These are phyloP conservation scores for Novymonas esmeraldas DNA, from an alignment of 208 protist species.

Conservation along the genomic window DNA sequence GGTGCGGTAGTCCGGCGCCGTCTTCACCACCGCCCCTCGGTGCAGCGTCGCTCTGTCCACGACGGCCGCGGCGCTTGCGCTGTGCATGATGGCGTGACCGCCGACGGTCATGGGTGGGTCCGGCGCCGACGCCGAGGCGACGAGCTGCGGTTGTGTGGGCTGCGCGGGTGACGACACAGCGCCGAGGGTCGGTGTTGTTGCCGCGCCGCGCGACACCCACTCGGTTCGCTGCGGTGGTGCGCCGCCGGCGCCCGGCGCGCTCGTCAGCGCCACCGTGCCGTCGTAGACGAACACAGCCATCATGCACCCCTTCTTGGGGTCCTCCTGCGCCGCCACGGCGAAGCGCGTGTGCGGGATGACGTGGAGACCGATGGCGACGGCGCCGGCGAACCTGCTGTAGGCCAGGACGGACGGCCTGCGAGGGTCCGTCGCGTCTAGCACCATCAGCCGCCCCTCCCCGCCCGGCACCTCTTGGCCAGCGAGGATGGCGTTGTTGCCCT, in stretches of 20 bases:
- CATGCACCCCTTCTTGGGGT: constrained; percentile 40
- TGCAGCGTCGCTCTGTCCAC: constrained; percentile 26
- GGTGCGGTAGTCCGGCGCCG: constrained; percentile 17
- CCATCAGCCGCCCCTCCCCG: constrained; percentile 55
- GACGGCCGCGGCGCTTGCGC: not conserved
- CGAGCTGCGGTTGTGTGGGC: constrained; percentile 1
- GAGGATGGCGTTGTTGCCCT: constrained; percentile 73
- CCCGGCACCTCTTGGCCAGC: constrained; percentile 44
- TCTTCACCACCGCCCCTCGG: constrained; percentile 31
- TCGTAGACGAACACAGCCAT: constrained; percentile 83
- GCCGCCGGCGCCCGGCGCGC: not conserved
- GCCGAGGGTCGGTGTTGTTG: constrained; percentile 2
- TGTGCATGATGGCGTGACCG: not conserved
- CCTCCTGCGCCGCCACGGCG: constrained; percentile 62
- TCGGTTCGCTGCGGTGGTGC: constrained; percentile 48
- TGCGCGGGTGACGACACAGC: constrained; percentile 5
- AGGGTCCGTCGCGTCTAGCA: constrained; percentile 73
- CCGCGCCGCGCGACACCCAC: constrained; percentile 28
- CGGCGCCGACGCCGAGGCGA: not conserved
- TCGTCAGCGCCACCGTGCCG: constrained; percentile 40
- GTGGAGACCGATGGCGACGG: constrained; percentile 58
- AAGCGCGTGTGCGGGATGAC: constrained; percentile 63
- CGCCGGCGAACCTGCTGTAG: constrained; percentile 38
- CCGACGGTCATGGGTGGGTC: not conserved
- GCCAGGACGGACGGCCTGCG: constrained; percentile 60